Evolutionary conservation across 805 yeast genomes (phyloP).

Genomic region (Myxozyma melibiosi): DNA sequence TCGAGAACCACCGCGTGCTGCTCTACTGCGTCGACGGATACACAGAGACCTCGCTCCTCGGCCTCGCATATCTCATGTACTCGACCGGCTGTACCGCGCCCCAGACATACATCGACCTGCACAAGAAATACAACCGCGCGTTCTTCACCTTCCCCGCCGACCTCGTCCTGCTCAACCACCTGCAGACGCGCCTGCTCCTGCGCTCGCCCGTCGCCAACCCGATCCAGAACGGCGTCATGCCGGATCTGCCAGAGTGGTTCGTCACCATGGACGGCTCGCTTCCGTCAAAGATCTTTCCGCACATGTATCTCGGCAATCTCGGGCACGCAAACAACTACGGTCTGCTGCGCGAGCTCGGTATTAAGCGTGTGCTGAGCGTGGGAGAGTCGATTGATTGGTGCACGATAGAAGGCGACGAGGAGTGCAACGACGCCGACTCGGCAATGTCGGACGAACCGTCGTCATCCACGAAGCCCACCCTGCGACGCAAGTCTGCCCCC

Average conservation of each 20-base stretch:
- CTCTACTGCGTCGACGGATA: slow-evolving; percentile 88
- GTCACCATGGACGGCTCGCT: slow-evolving; percentile 59
- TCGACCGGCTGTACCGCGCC: slow-evolving; percentile 61
- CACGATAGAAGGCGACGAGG: slow-evolving; percentile 11
- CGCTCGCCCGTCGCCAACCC: slow-evolving; percentile 46
- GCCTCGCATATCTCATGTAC: slow-evolving; percentile 71
- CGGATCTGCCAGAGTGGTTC: slow-evolving; percentile 39
- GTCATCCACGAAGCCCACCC: not conserved
- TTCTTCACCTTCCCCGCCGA: slow-evolving; percentile 83
- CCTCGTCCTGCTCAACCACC: slow-evolving; percentile 61
- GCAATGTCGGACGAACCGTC: not conserved
- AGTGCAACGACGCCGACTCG: not conserved
- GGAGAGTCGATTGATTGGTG: slow-evolving; percentile 58
- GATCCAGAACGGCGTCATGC: slow-evolving; percentile 5
- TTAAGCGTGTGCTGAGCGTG: slow-evolving; percentile 76
- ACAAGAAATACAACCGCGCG: slow-evolving; percentile 67
- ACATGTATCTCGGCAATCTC: slow-evolving; percentile 81
- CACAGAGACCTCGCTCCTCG: slow-evolving; percentile 82
- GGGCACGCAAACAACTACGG: slow-evolving; percentile 76
- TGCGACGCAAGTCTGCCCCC: slow-evolving; percentile 9
- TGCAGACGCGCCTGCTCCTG: slow-evolving; percentile 62
- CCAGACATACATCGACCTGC: slow-evolving; percentile 67
- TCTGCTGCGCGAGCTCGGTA: slow-evolving; percentile 64
- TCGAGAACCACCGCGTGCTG: slow-evolving; percentile 45
- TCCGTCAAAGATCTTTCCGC: slow-evolving; percentile 82